These are phyloP conservation scores for Penicillium herquei DNA, from an alignment of 495 filamentous ascomycete genomes.

Conservation along the genomic window DNA sequence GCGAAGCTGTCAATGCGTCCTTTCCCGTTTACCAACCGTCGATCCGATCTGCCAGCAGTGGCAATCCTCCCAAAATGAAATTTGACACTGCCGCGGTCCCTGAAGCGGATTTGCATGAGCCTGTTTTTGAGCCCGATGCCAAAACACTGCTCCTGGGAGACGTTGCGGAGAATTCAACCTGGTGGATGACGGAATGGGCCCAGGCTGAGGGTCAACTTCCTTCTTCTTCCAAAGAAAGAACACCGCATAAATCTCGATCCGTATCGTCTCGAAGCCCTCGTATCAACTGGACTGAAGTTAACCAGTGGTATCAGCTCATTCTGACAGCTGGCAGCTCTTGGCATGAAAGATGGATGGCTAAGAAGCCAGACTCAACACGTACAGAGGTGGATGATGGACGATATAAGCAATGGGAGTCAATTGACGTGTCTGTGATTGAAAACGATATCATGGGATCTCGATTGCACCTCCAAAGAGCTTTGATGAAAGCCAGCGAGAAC, in stretches of 20 bases:
- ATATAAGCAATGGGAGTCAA: slow-evolving; percentile 29
- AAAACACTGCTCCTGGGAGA: slow-evolving; percentile 79
- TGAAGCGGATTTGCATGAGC: slow-evolving; percentile 18
- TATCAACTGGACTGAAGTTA: slow-evolving; percentile 72
- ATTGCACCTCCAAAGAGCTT: slow-evolving; percentile 61
- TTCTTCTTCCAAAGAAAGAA: slow-evolving; percentile 25
- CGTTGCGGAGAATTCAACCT: slow-evolving; percentile 77
- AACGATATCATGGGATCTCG: slow-evolving; percentile 64
- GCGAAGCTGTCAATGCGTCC: slow-evolving; percentile 69
- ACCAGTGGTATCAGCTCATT: slow-evolving; percentile 75
- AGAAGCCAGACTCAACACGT: slow-evolving; percentile 30
- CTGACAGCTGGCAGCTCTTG: slow-evolving; percentile 61
- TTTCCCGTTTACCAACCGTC: slow-evolving; percentile 47
- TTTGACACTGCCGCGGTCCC: slow-evolving; percentile 17
- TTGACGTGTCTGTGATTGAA: slow-evolving; percentile 50
- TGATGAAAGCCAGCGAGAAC: slow-evolving; percentile 81
- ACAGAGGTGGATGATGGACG: slow-evolving; percentile 28
- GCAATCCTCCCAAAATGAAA: slow-evolving; percentile 28
- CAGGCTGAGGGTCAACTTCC: slow-evolving; percentile 23
- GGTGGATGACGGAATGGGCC: slow-evolving; percentile 68
- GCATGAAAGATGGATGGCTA: slow-evolving; percentile 49
- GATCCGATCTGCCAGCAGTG: slow-evolving; percentile 25
- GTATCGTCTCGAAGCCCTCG: slow-evolving; percentile 64
- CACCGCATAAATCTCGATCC: slow-evolving; percentile 24
- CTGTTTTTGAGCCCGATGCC: slow-evolving; percentile 62